These are phyloP conservation scores for Syzygium syzygioides DNA, from an alignment of 441 rosid species.

Conservation along the genomic window DNA sequence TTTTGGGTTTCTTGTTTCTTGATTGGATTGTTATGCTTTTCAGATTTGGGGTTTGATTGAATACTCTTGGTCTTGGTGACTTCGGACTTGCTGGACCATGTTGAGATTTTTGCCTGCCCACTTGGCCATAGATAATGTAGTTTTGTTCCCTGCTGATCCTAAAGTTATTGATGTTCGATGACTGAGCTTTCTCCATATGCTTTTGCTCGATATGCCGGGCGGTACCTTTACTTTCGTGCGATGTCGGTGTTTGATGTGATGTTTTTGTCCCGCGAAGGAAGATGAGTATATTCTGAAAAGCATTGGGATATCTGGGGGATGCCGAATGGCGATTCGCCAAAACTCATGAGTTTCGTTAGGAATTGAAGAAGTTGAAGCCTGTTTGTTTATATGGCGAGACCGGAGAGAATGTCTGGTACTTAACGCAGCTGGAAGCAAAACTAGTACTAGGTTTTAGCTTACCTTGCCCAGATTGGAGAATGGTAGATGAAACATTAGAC, in stretches of 20 bases:
- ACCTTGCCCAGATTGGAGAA: neutral
- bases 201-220: neutral
- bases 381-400: neutral
- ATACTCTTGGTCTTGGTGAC: neutral
- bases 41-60: neutral
- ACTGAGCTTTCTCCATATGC: neutral
- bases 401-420: neutral
- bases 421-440: neutral
- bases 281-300: neutral
- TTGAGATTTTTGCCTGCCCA: neutral
- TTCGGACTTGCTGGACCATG: neutral
- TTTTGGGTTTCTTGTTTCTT: neutral
- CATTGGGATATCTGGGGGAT: neutral
- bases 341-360: neutral
- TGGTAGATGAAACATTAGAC: neutral
- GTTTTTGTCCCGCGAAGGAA: neutral
- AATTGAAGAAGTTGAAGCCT: neutral
- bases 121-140: neutral
- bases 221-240: too few species aligned
- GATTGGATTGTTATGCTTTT: neutral
- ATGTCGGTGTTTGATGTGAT: neutral
- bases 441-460: neutral
- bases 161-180: neutral
- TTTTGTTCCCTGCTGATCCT: neutral
- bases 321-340: neutral